Base-by-base conservation (phyloP, 495 filamentous ascomycete genomes). In the Daldinia grandis region DNA sequence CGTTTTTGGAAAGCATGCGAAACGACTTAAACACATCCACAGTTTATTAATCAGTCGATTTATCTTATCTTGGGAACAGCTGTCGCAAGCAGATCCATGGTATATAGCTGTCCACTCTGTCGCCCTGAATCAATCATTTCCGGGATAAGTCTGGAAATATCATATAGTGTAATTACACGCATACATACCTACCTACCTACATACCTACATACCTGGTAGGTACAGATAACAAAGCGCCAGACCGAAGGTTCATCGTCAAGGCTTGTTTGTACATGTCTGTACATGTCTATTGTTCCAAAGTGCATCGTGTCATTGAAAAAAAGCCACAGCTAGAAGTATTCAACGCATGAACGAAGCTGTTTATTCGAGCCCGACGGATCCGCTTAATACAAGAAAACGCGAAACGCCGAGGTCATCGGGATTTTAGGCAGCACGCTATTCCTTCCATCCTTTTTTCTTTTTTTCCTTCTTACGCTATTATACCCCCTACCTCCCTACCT, bases 281-380 rank as follows among this genome's bases (percentile, higher is more conserved):
- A 9, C 19, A 24, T 47, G n/a, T n/a, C n/a, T n/a, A 12, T 9
- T 33, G 15, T 63, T 17, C 12, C 5, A 30, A 21, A 30, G 38
- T 66, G 47, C 58, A 63, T 67, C 53, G 58, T 67, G 59, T 51
- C 69, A 50, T 71, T 24, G 1, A 56, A 42, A 28, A 47, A 69
- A 66, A 63, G 54, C 47, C 47, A 72, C 40, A 33, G 21, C 33
- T 21, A 42, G 55, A 50, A 30, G 17, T 59, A 55, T 37, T 27
- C 54, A 51, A 62, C 55, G 59, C 59, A 64, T 40, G 49, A 71
- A 44, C 28, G 62, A 66, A 65, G 59, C 30, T 58, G n/a, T 58
- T 58, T 30, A 19, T 73, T 63, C 66, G 54, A 73, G 66, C 66
- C 71, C 71, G 71, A 73, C 71, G 62, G 66, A 73, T 73, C 71